Conservation (phyloP, 2,329 filamentous ascomycete genomes). For the Trichoderma simmonsii region DNA sequence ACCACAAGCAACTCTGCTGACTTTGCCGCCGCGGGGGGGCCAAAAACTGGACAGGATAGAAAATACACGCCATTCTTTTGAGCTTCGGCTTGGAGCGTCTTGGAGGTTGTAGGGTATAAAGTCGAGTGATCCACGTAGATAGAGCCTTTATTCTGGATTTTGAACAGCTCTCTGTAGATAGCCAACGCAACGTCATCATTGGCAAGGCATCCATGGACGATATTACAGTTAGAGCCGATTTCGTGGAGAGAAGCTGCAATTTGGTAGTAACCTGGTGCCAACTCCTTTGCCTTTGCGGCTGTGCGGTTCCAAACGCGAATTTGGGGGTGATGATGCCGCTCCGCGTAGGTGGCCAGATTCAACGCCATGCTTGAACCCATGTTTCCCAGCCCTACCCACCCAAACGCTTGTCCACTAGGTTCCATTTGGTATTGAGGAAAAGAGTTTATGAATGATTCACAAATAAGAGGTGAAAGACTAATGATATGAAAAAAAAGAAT, state of each 20-base stretch:
- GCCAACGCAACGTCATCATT: too few relatives aligned
- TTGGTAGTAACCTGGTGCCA: not conserved
- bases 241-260: not conserved
- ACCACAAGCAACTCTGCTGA: not conserved
- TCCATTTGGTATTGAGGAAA: too few relatives aligned
- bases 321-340: not conserved
- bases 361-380: not conserved
- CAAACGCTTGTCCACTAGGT: not conserved
- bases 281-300: not conserved
- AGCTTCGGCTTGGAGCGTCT: not conserved
- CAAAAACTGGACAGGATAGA: not conserved
- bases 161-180: too few relatives aligned
- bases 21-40: not conserved
- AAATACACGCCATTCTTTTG: not conserved
- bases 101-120: not conserved
- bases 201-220: too few relatives aligned
- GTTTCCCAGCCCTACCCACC: not conserved
- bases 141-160: too few relatives aligned
- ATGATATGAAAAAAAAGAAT: too few relatives aligned
- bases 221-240: not conserved
- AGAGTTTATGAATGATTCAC: too few relatives aligned
- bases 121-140: not conserved
- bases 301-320: not conserved
- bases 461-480: too few relatives aligned
- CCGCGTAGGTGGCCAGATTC: not conserved